phyloP scores from a whole-genome alignment of 2,329 filamentous ascomycete genomes.

The Diaporthe destruens region DNA sequence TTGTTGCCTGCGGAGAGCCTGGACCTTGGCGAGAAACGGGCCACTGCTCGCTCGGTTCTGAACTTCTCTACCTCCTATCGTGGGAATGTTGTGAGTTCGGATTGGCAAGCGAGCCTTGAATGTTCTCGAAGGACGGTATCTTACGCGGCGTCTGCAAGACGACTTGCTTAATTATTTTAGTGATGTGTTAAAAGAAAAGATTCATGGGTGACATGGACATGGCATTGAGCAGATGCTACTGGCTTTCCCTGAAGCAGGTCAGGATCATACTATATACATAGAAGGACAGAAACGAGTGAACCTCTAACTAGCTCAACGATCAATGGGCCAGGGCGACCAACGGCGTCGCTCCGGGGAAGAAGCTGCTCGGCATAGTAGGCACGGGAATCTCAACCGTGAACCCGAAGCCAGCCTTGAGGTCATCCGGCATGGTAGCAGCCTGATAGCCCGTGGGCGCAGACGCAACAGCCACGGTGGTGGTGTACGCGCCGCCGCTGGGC shows the following conservation, averaged over 20 bases:
- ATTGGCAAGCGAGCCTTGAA: neutral
- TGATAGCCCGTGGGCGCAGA: slow-evolving; percentile 26
- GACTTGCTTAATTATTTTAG: too few species aligned
- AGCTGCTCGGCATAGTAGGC: slow-evolving; percentile 37
- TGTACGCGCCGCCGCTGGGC: slow-evolving; percentile 35
- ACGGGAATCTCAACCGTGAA: slow-evolving; percentile 37
- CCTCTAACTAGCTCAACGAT: neutral
- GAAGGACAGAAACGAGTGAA: neutral
- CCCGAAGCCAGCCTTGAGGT: slow-evolving; percentile 35
- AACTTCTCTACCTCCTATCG: neutral
- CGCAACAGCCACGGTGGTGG: slow-evolving; percentile 40
- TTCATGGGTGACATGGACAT: neutral
- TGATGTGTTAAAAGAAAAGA: too few species aligned
- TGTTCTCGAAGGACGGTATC: neutral
- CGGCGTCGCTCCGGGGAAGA: slow-evolving; percentile 39
- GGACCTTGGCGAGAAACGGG: slow-evolving; percentile 2
- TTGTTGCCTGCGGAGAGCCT: neutral
- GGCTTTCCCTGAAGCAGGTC: neutral
- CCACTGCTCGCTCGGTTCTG: neutral
- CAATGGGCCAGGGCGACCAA: slow-evolving; percentile 29
- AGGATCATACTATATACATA: slow-evolving; percentile 6
- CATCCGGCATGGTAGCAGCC: slow-evolving; percentile 38
- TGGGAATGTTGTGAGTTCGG: neutral
- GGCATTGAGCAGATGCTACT: neutral
- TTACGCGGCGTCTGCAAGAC: neutral